phyloP scores from a whole-genome alignment of 768 basidiomycete genomes.

The Epithele typhae region DNA sequence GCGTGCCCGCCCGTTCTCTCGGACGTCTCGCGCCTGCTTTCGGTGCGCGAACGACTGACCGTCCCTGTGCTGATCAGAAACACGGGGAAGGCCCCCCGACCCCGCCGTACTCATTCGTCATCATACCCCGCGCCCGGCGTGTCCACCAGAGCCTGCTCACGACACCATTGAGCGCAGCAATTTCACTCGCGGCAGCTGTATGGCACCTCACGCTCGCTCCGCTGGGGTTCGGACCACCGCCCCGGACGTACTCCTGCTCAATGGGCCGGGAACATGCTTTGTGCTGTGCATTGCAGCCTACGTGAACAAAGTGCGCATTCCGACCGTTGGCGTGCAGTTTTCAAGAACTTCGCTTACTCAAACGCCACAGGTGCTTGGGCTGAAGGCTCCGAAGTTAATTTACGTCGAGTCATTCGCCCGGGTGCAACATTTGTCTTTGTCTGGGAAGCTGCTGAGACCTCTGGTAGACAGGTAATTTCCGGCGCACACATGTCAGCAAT shows the following conservation, averaged over 20 bases:
- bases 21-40: neutral
- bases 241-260: slow-evolving; percentile 79
- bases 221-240: slow-evolving; percentile 33
- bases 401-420: slow-evolving; percentile 96
- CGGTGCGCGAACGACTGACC: slow-evolving; percentile 1
- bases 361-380: slow-evolving; percentile 79
- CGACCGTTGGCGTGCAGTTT: slow-evolving; percentile 4
- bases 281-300: slow-evolving; percentile 68
- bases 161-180: slow-evolving; percentile 58
- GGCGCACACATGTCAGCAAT: no score
- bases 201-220: slow-evolving; percentile 57
- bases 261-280: slow-evolving; percentile 94
- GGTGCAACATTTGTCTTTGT: slow-evolving; percentile 74
- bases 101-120: slow-evolving; percentile 45
- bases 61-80: slow-evolving; percentile 1
- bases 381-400: slow-evolving; percentile 66
- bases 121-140: slow-evolving; percentile 80
- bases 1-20: neutral
- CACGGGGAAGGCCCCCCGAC: slow-evolving; percentile 8
- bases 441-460: slow-evolving; percentile 75
- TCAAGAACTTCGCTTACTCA: neutral
- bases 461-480: slow-evolving; percentile 74
- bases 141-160: slow-evolving; percentile 81
- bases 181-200: slow-evolving; percentile 58
- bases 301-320: slow-evolving; percentile 59